Percentiles rank a stretch among this genome's conserved stretches.
These are phyloP conservation scores for Wallacemonas sp. DNA, from an alignment of 208 protist species.

Conservation along the genomic window DNA sequence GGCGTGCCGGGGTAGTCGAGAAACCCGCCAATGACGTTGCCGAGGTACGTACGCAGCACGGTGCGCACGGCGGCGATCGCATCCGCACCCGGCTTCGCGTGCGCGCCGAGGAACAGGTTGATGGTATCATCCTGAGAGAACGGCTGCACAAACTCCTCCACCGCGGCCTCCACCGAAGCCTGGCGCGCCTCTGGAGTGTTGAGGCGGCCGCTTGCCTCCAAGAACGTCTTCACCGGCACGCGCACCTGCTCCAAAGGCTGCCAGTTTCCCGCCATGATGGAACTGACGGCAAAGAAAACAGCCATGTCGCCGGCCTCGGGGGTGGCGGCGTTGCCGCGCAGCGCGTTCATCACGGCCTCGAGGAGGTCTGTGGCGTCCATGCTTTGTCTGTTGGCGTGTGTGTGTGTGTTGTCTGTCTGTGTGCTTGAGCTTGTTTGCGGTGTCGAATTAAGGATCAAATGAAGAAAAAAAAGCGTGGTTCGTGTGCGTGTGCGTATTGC, in stretches of 20 bases:
- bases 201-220: conserved; percentile 19
- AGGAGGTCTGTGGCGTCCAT: conserved; percentile 15
- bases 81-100: conserved; percentile 17
- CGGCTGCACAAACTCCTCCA: conserved; percentile 14
- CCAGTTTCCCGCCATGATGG: conserved; percentile 28
- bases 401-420: background rate
- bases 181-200: conserved; percentile 20
- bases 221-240: conserved; percentile 22
- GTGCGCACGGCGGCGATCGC: background rate
- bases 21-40: conserved; percentile 21
- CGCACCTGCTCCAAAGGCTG: conserved; percentile 25
- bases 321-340: conserved; percentile 4
- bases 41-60: conserved; percentile 19
- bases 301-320: conserved; percentile 20
- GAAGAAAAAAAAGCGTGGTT: too few species aligned
- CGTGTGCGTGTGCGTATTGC: too few species aligned
- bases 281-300: conserved; percentile 18
- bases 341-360: conserved; percentile 18
- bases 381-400: background rate
- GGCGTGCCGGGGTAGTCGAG: conserved; percentile 27
- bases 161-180: background rate
- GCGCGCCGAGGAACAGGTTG: conserved; percentile 20
- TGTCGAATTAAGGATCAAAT: background rate
- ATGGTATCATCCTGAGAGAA: conserved; percentile 16
- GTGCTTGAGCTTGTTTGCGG: background rate